Conservation (phyloP, 2,329 filamentous ascomycete species). For the Claviceps africana region DNA sequence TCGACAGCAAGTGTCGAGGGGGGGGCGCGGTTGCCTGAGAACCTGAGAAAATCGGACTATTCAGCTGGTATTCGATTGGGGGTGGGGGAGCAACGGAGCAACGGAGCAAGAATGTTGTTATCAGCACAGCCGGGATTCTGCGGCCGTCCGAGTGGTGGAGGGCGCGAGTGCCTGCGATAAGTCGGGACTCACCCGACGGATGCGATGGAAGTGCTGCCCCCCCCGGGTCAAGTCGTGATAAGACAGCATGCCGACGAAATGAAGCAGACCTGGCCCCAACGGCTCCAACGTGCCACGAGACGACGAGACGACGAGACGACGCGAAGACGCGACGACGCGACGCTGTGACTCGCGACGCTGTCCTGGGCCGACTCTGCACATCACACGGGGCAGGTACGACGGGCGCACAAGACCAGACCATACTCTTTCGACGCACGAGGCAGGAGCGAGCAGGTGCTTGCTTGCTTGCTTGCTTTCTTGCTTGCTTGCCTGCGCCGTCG, state of each 20-base stretch:
- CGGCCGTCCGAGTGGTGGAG: not conserved
- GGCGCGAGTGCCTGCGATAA: not conserved
- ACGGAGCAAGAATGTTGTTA: not conserved
- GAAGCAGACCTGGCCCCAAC: not conserved
- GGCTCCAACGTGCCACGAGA: not conserved
- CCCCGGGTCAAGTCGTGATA: not conserved
- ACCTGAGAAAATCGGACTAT: not conserved
- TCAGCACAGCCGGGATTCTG: conserved; percentile 1
- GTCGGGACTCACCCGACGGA: not conserved
- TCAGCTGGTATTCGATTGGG: not conserved
- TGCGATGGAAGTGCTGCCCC: not conserved
- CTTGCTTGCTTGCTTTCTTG: no score
- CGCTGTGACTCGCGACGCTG: no score
- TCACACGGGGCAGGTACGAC: no score
- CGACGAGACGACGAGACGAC: not conserved
- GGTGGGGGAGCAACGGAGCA: not conserved
- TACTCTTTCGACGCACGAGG: not conserved
- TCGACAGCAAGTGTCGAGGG: not conserved
- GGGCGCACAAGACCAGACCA: not conserved
- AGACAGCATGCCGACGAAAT: conserved; percentile 5
- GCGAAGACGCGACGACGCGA: no score
- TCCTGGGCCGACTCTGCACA: no score
- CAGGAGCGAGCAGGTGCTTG: conserved; percentile 2
- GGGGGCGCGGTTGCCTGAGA: not conserved
- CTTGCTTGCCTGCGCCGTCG: not conserved